Evolutionary conservation across 306 rosid genomes (phyloP), one percentile per base, ranked within the genome.

Genomic region (Acmispon strigosus): DNA sequence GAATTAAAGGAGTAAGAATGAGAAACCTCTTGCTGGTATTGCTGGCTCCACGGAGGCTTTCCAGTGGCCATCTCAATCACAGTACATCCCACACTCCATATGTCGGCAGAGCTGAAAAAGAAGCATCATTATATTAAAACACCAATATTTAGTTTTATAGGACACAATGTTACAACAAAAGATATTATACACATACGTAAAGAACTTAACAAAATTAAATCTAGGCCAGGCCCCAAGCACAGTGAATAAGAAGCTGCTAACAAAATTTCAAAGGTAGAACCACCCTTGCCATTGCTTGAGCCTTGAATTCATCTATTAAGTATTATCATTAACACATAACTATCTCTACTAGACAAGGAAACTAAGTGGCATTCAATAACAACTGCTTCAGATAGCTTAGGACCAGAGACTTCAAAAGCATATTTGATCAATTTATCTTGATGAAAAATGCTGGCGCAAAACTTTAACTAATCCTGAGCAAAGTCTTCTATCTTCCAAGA

Each of bases 1-100:
- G 36, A 82, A 45, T 34, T 37, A 70, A 4, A 72, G 12, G 22
- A 59, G 54, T 52, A 54, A 64, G 11, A 57, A 69, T 74, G 47
- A 59, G 53, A 27, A 72, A 95, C 99, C 97, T 91, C 99, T 82
- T 89, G 90, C 81, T 89, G 90, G 78, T 87, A 95, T 81, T 95
- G 97, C 80, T 95, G 96, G 66, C 97, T 95, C 99, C 99, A 95
- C 39, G 99, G 99, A 83, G 99, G 99, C 76, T 95, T 91, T 80
- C 97, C 99, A 0, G 99, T 91, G 80, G 97, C 96, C 99, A 95
- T 95, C 86, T 95, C 99, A 76, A 95, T 95, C 62, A 95, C 96
- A 24, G 99, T 95, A 78, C 99, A 95, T 22, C 97, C 99, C 75
- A 95, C 99, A 2, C 99, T 91, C 99, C 99, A 95, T 83, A 95